phyloP scores from a whole-genome alignment of 768 basidiomycete genomes.

The Trametopsis cervina region DNA sequence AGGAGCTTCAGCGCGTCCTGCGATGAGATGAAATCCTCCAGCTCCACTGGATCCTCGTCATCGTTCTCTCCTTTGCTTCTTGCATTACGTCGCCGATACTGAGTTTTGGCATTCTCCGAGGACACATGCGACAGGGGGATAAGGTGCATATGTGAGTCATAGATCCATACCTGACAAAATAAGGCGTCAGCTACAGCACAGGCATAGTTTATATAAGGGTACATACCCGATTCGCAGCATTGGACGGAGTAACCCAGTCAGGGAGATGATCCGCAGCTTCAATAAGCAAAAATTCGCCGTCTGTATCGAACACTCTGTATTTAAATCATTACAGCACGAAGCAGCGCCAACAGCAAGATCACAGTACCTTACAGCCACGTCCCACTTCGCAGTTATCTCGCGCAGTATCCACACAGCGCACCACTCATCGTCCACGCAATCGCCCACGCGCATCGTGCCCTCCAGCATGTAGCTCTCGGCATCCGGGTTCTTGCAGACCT shows the following conservation, averaged over 20 bases:
- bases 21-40: conserved; percentile 45
- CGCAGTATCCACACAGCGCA: conserved; percentile 83
- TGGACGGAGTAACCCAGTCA: conserved; percentile 85
- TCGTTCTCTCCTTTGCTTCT: conserved; percentile 46
- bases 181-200: too few relatives aligned
- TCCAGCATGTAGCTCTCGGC: conserved; percentile 54
- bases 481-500: conserved; percentile 46
- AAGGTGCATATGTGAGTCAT: conserved; percentile 76
- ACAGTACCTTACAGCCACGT: conserved; percentile 66
- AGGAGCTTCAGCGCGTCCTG: conserved; percentile 62
- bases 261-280: conserved; percentile 92
- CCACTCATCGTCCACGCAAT: conserved; percentile 99
- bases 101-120: conserved; percentile 47
- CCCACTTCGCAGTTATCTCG: conserved; percentile 73
- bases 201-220: too few relatives aligned
- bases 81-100: conserved; percentile 38
- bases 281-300: conserved; percentile 94
- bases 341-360: neutral
- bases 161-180: conserved; percentile 93
- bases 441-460: conserved; percentile 87
- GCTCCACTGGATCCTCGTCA: conserved; percentile 30
- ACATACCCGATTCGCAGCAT: conserved; percentile 89
- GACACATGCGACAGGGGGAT: conserved; percentile 77
- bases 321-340: neutral
- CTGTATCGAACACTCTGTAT: conserved; percentile 71